Percentiles rank a stretch among this genome's conserved stretches.
phyloP scores from a whole-genome alignment of 1,139 yeast species.

The Hansenula lynferdii region DNA sequence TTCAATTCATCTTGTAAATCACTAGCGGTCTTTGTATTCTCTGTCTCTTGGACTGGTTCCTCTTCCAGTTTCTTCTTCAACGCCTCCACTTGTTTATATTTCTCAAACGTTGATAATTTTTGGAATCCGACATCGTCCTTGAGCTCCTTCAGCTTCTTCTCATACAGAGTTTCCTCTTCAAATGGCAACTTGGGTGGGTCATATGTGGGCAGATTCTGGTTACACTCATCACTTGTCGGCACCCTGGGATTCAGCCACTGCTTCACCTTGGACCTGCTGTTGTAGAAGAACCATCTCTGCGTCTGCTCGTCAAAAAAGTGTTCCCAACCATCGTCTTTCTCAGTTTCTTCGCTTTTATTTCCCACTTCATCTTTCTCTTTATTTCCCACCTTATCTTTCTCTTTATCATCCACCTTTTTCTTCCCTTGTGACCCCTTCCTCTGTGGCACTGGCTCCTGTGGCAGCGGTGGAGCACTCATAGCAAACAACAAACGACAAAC shows the following conservation, averaged over 20 bases:
- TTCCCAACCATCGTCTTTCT: constrained; percentile 11
- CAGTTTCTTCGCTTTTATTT: neutral
- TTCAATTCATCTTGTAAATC: constrained; percentile 1
- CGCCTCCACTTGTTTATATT: constrained; percentile 6
- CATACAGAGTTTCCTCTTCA: constrained; percentile 5
- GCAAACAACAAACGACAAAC: neutral
- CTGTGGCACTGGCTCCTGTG: neutral
- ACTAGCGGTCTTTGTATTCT: neutral
- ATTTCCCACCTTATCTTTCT: neutral
- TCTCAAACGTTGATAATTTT: constrained; percentile 6
- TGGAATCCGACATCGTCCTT: constrained; percentile 4
- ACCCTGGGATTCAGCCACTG: constrained; percentile 14
- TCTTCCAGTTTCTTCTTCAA: constrained; percentile 3
- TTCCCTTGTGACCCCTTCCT: neutral
- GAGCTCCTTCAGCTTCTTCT: constrained; percentile 1
- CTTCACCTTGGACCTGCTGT: constrained; percentile 4
- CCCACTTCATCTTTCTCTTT: neutral
- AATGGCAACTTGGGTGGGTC: constrained; percentile 9
- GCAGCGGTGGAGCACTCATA: neutral
- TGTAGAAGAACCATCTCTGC: constrained; percentile 7
- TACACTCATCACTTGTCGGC: constrained; percentile 6
- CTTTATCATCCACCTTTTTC: neutral
- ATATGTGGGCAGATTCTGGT: constrained; percentile 7
- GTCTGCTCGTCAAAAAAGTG: constrained; percentile 7
- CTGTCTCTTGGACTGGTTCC: neutral